Percentiles rank a stretch among this genome's conserved stretches.
Conservation (phyloP, 768 basidiomycete species). For the Boletus subparvulus region DNA sequence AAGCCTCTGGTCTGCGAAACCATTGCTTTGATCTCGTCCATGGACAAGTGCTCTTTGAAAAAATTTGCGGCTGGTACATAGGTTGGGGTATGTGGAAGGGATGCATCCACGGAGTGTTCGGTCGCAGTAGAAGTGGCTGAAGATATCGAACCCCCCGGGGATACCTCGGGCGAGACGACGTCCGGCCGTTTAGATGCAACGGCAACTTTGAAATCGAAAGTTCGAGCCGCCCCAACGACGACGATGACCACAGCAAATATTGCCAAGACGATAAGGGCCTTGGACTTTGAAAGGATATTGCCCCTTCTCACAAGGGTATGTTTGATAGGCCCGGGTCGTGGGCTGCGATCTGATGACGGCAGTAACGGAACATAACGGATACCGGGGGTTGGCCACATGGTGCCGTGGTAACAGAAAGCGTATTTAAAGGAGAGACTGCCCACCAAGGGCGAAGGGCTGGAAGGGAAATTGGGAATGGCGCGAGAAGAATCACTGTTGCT, state of each 20-base stretch:
- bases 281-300: background rate
- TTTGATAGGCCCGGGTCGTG: conserved; percentile 7
- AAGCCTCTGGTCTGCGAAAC: conserved; percentile 40
- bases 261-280: background rate
- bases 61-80: background rate
- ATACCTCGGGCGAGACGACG: background rate
- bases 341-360: conserved; percentile 3
- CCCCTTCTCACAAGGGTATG: conserved; percentile 2
- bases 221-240: conserved; percentile 10
- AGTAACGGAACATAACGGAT: conserved; percentile 14
- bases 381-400: conserved; percentile 17
- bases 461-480: background rate
- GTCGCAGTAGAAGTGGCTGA: background rate
- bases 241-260: conserved; percentile 8
- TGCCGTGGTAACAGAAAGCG: background rate
- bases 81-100: background rate
- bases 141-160: background rate
- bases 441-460: conserved; percentile 6
- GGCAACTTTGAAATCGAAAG: conserved; percentile 8
- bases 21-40: conserved; percentile 35
- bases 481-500: background rate
- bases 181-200: conserved; percentile 6
- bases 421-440: background rate
- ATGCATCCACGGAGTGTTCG: background rate
- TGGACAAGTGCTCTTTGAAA: conserved; percentile 21